These are phyloP conservation scores for Fusarium pilosicola DNA, from an alignment of 2,329 filamentous ascomycete species.

Conservation along the genomic window DNA sequence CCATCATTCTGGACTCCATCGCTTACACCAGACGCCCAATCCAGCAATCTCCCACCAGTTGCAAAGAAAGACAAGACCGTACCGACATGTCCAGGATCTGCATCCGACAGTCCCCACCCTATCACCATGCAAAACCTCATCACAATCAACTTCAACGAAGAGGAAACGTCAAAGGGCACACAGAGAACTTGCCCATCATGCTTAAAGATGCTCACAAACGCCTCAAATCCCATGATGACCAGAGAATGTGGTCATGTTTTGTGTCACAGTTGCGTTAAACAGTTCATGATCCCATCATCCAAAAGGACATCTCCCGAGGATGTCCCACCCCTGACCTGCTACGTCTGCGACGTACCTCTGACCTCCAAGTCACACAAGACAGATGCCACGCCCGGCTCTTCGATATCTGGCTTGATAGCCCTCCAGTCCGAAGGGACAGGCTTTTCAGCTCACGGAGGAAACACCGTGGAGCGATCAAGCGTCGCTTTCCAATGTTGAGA, in stretches of 20 bases:
- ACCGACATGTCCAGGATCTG: conserved; percentile 81
- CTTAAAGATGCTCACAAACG: conserved; percentile 82
- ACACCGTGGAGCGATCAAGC: conserved; percentile 80
- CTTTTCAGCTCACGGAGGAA: conserved; percentile 88
- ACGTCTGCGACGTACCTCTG: conserved; percentile 87
- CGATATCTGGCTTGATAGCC: conserved; percentile 78
- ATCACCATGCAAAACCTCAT: conserved; percentile 84
- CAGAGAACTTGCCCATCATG: conserved; percentile 80
- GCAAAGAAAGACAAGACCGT: conserved; percentile 71
- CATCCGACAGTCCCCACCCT: conserved; percentile 71
- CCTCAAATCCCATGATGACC: conserved; percentile 82
- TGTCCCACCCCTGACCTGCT: conserved; percentile 69
- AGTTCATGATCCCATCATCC: conserved; percentile 76
- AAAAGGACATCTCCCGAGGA: conserved; percentile 53
- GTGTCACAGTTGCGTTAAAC: conserved; percentile 83
- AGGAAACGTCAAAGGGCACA: conserved; percentile 61
- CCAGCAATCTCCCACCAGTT: conserved; percentile 62
- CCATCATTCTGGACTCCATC: conserved; percentile 95
- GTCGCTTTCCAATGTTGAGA: conserved; percentile 83
- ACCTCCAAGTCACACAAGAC: conserved; percentile 59
- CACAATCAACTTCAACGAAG: conserved; percentile 79
- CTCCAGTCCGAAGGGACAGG: conserved; percentile 90
- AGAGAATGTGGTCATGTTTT: conserved; percentile 93
- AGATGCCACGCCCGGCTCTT: conserved; percentile 60
- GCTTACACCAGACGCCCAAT: conserved; percentile 70